Evolutionary conservation across 2,329 filamentous ascomycete genomes (phyloP), one percentile per base, ranked within the genome.

Genomic region (Venturia nashicola): DNA sequence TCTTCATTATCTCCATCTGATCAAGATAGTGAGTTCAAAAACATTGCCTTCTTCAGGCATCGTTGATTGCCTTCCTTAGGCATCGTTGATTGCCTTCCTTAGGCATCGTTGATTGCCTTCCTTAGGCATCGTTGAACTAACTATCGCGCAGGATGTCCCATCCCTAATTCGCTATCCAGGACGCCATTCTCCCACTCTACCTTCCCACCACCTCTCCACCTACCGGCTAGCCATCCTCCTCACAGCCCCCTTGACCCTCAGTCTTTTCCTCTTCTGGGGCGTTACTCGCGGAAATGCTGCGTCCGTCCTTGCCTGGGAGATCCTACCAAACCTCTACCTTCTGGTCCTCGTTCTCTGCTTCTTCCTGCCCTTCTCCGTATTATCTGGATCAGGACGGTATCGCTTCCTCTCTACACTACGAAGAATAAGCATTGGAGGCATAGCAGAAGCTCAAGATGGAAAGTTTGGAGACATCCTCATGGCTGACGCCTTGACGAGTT

Each of bases 401-500:
- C 86, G 91, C 1, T 88, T 96, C 54, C 82, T 95, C 59, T 76
- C 83, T 12, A 93, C 86, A 0, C 78, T 97, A 55, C 85, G 85
- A 66, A 87, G 94, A 64, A 86, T 97, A 66, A 85, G 84, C 69
- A 78, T 97, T 54, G 94, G 94, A 32, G 92, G 93, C 0, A 82
- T 99, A 32, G 93, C 94, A 16, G 87, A 93, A 75, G 80, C 89
- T 0, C 84, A 89, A 69, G 89, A 97, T 74, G 91, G 93, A 63
- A 96, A 96, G 72, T 97, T 97, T 71, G 93, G 91, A 64, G 94
- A 99, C 72, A 88, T 97, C 62, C 78, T 99, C 65, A 84, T 99
- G 20, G 92, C 94, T 42, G 94, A 99, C 81, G 93, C 91, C 64
- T 77, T 97, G 69, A 99, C 94, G 51, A 95, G 90, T 71, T 99